Base-by-base conservation (phyloP, 2,329 filamentous ascomycete species). In the Curvularia hawaiiensis region DNA sequence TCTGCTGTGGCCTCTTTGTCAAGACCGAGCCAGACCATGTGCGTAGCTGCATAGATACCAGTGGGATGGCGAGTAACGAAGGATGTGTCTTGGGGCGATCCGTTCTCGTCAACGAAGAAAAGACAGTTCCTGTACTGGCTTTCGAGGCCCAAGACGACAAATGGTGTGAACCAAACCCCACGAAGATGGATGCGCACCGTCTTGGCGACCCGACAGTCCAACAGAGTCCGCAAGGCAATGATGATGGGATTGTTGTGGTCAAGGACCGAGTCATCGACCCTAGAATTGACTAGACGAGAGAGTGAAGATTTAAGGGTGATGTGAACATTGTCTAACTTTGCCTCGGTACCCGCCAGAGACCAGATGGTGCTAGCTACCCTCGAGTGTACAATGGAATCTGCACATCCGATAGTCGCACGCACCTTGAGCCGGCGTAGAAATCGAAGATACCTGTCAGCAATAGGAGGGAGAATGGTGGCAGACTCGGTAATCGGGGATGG, bases 231-330 rank as follows among this genome's bases (percentile, higher is more conserved):
- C 6, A 69, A 41, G 2, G 64, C 60, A 11, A 49, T 16, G 8
- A 58, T 61, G 43, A 69, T 62, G 4, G 64, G 60, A 45, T 67
- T 63, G 18, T 35, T 12, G 16, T 20, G n/a, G 12, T 54, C 51
- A 31, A 69, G 28, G 26, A 65, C 39, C 1, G 64, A 60, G 26
- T 69, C 67, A 22, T 68, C 64, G 7, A 65, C 57, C 33, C 57
- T 58, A 9, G 46, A 46, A 33, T 63, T 68, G 22, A 65, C 39
- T 7, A 63, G 48, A 20, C 40, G 49, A 4, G 63, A 65, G 3
- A 66, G 43, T 3, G 54, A 50, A 10, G 62, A 59, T 9, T 52
- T 35, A 24, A 68, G 58, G 31, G 24, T 10, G 38, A 66, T 49
- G 10, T 53, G 38, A 3, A 67, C 45, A 8, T 57, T 40, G 3